Conservation (phyloP, 2,329 filamentous ascomycete species). For the Claviceps digitariae region DNA sequence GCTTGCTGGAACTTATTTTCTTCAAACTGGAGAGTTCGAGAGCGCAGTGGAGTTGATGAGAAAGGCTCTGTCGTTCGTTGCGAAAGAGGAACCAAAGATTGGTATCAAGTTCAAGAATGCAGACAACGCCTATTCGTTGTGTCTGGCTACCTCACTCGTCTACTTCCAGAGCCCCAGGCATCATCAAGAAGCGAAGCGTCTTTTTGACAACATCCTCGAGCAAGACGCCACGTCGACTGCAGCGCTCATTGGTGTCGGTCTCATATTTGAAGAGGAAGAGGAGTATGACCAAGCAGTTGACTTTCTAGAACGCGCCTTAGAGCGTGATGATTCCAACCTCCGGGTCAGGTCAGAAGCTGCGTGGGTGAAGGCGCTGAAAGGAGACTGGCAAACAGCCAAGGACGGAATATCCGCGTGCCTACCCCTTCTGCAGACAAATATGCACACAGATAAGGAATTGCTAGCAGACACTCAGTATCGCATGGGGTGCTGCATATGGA, state of each 20-base stretch:
- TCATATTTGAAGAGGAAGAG: slow-evolving; percentile 88
- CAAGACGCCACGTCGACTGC: slow-evolving; percentile 64
- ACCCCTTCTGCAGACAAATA: slow-evolving; percentile 47
- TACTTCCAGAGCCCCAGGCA: slow-evolving; percentile 83
- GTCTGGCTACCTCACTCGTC: slow-evolving; percentile 76
- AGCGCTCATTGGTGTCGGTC: slow-evolving; percentile 76
- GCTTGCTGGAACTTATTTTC: slow-evolving; percentile 70
- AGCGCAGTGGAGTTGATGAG: slow-evolving; percentile 67
- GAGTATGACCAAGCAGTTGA: slow-evolving; percentile 71
- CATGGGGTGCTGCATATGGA: slow-evolving; percentile 78
- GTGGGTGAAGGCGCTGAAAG: slow-evolving; percentile 79
- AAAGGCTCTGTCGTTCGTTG: slow-evolving; percentile 51
- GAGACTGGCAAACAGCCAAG: slow-evolving; percentile 56
- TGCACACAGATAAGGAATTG: slow-evolving; percentile 48
- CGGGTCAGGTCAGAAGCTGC: slow-evolving; percentile 75
- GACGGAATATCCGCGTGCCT: slow-evolving; percentile 59
- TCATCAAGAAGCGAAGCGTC: slow-evolving; percentile 71
- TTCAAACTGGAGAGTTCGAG: slow-evolving; percentile 74
- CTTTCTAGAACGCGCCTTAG: slow-evolving; percentile 64
- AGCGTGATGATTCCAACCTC: slow-evolving; percentile 59
- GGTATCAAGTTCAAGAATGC: slow-evolving; percentile 58
- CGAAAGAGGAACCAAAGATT: slow-evolving; percentile 48
- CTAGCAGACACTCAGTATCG: slow-evolving; percentile 77
- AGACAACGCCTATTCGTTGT: slow-evolving; percentile 59
- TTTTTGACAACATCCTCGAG: slow-evolving; percentile 71